phyloP scores from a whole-genome alignment of 345 rosid species.

The Lepidium didymum region DNA sequence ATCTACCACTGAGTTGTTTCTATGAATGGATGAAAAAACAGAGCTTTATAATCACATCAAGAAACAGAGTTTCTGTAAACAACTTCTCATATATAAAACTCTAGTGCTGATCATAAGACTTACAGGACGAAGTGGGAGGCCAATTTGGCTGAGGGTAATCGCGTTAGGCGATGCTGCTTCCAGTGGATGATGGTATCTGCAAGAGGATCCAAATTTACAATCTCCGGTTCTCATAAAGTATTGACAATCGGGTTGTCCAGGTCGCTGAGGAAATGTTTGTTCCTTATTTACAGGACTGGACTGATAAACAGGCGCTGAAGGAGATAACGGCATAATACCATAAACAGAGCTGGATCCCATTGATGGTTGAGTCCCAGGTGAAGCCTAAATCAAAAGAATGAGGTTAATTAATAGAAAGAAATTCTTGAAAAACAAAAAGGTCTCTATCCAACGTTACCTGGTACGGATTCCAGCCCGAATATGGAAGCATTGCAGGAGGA shows the following conservation, averaged over 20 bases:
- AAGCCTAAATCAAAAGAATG: slow-evolving; percentile 34
- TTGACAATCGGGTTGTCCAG: slow-evolving; percentile 84
- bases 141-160: slow-evolving; percentile 51
- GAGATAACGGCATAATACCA: slow-evolving; percentile 51
- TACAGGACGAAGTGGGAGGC: slow-evolving; percentile 85
- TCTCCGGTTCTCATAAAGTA: slow-evolving; percentile 81
- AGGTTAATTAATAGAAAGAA: background rate
- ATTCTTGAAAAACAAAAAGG: background rate
- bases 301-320: slow-evolving; percentile 57
- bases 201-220: slow-evolving; percentile 76
- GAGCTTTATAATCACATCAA: slow-evolving; percentile 2
- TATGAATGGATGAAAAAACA: background rate
- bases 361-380: slow-evolving; percentile 52
- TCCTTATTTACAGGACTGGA: slow-evolving; percentile 52
- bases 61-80: slow-evolving; percentile 2
- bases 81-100: background rate
- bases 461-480: slow-evolving; percentile 65
- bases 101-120: slow-evolving; percentile 27
- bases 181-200: slow-evolving; percentile 90
- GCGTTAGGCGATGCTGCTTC: slow-evolving; percentile 42
- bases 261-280: slow-evolving; percentile 69
- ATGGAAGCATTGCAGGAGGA: slow-evolving; percentile 66
- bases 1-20: background rate
- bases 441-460: slow-evolving; percentile 43
- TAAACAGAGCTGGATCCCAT: slow-evolving; percentile 54